These are phyloP conservation scores for Sextonia rubra DNA, from an alignment of 164 flowering plant species.

Conservation along the genomic window DNA sequence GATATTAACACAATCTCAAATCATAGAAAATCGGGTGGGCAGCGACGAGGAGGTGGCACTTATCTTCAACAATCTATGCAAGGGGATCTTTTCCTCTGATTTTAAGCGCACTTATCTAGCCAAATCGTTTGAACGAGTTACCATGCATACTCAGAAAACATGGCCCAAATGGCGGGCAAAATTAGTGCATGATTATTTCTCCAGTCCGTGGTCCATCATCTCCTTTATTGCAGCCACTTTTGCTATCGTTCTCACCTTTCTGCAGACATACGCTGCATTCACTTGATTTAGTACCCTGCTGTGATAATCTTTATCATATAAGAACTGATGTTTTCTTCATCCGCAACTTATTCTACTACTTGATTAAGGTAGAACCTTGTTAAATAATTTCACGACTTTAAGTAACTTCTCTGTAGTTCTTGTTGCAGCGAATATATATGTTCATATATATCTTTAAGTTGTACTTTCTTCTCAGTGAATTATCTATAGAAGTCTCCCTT, in stretches of 20 bases:
- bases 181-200: constrained; percentile 23
- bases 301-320: no score
- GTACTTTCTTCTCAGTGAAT: no score
- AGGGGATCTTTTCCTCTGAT: constrained; percentile 12
- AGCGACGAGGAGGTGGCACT: constrained; percentile 24
- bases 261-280: constrained; percentile 17
- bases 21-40: constrained; percentile 26
- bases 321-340: no score
- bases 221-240: constrained; percentile 23
- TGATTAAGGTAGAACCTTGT: no score
- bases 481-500: no score
- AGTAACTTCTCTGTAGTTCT: no score
- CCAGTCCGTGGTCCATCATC: constrained; percentile 28
- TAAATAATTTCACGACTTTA: no score
- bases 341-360: no score
- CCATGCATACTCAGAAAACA: constrained; percentile 3
- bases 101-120: constrained; percentile 5
- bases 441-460: no score
- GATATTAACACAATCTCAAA: constrained; percentile 22
- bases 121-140: constrained; percentile 8
- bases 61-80: constrained; percentile 22
- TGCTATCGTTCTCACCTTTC: constrained; percentile 17
- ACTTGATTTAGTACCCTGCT: neutral
- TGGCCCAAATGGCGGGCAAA: constrained; percentile 18
- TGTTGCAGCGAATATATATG: no score